Evolutionary conservation across 768 basidiomycete species (phyloP).

Genomic region (Mycena maculata): DNA sequence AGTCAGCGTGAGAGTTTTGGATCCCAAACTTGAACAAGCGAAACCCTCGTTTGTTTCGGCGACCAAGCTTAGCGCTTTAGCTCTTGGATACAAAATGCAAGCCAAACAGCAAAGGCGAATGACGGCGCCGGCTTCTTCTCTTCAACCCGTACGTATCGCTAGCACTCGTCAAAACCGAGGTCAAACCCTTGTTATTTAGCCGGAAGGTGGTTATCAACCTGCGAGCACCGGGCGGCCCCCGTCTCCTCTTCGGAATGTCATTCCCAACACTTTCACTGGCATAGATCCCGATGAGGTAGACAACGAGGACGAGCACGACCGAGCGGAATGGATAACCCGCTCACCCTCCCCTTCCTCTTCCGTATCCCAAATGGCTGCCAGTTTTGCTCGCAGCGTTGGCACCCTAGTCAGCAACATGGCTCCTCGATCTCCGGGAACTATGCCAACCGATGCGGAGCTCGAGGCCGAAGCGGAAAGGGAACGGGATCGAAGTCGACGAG

Average conservation of each 20-base stretch:
- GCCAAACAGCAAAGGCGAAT: slow-evolving; percentile 44
- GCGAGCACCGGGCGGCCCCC: slow-evolving; percentile 61
- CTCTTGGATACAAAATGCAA: too few relatives aligned
- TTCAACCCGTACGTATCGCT: slow-evolving; percentile 45
- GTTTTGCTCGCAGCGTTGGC: slow-evolving; percentile 80
- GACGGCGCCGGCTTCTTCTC: slow-evolving; percentile 49
- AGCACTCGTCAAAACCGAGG: background rate
- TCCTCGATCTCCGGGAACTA: slow-evolving; percentile 49
- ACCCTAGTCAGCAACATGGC: slow-evolving; percentile 69
- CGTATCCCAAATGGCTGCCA: slow-evolving; percentile 78
- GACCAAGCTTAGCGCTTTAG: too few relatives aligned
- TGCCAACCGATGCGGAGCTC: slow-evolving; percentile 80
- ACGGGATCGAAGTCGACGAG: slow-evolving; percentile 77
- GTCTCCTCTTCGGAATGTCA: slow-evolving; percentile 78
- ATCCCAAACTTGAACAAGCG: too few relatives aligned
- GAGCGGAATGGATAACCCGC: slow-evolving; percentile 46
- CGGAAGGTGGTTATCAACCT: slow-evolving; percentile 52
- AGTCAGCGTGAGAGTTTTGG: too few relatives aligned
- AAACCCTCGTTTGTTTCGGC: too few relatives aligned
- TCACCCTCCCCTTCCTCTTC: slow-evolving; percentile 78
- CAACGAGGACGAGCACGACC: slow-evolving; percentile 53
- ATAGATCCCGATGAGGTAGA: slow-evolving; percentile 64
- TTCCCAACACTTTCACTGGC: slow-evolving; percentile 68
- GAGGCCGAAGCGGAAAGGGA: slow-evolving; percentile 85
- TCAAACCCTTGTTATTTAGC: slow-evolving; percentile 41